Evolutionary conservation across 2,329 filamentous ascomycete species (phyloP).

Genomic region (Epichloe coenophiala): DNA sequence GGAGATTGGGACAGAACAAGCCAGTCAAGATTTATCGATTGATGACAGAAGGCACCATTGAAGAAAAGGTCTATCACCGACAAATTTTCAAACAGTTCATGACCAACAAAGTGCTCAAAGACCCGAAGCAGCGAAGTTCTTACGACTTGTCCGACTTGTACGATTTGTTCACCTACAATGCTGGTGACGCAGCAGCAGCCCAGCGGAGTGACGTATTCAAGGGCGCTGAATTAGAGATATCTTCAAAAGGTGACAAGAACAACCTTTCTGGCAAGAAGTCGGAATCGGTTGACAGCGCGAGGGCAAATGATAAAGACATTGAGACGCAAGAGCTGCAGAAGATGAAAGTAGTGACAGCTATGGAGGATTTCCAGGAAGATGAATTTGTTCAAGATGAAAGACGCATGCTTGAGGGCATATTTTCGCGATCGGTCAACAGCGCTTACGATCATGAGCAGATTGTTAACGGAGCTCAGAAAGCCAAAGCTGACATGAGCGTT

Average conservation of each 20-base stretch:
- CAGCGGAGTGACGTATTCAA: conserved; percentile 81
- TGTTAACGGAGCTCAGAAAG: conserved; percentile 58
- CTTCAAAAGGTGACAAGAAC: conserved; percentile 3
- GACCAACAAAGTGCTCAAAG: conserved; percentile 88
- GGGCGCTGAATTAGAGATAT: conserved; percentile 56
- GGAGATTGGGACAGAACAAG: conserved; percentile 87
- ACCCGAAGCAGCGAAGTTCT: conserved; percentile 83
- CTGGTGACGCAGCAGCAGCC: conserved; percentile 44
- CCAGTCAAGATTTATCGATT: conserved; percentile 93
- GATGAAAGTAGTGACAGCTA: conserved; percentile 46
- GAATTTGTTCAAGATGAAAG: conserved; percentile 46
- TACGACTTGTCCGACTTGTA: conserved; percentile 85
- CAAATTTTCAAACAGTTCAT: conserved; percentile 98
- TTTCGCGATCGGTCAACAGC: conserved; percentile 78
- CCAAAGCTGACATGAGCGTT: conserved; percentile 62
- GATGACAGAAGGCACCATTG: conserved; percentile 97
- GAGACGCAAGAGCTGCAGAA: conserved; percentile 33
- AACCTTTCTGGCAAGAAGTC: conserved; percentile 2
- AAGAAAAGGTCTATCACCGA: conserved; percentile 97
- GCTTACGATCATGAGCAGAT: conserved; percentile 89
- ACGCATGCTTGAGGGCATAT: conserved; percentile 78
- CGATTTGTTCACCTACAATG: conserved; percentile 63
- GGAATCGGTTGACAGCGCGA: conserved; percentile 6
- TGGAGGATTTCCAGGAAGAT: conserved; percentile 50
- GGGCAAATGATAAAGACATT: conserved; percentile 11